Base-by-base conservation (phyloP, 2,329 filamentous ascomycete genomes). In the Nigrospora oryzae region DNA sequence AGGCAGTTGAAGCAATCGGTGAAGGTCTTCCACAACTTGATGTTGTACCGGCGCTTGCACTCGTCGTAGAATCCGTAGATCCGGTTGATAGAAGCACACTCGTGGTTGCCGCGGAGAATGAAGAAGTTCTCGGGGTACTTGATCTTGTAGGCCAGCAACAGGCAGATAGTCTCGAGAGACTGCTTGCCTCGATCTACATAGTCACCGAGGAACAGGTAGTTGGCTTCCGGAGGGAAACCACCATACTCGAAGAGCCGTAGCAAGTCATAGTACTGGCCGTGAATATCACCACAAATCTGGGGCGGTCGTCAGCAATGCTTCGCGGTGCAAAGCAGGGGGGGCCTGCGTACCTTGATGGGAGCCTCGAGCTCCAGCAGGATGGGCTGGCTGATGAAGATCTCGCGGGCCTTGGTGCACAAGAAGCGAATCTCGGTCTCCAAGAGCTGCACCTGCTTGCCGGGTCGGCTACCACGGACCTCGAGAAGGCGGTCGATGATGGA, bases 41-140 rank as follows among this genome's bases (percentile, higher is more conserved):
- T 95, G 71, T 97, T 98, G 75, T 95, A 97, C 57, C 91, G 81
- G 63, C 93, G 85, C 77, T 98, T 98, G 83, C 91, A 98, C 71
- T 98, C 91, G 63, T 98, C 93, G 75, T 98, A 98, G 75, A 98
- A 98, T 49, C 93, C 93, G 67, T 98, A 98, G 69, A 97, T 95
- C 63, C 93, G 89, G 75, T 95, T 98, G 76, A 98, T 95, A 43
- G 88, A 95, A 48, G 93, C 93, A 71, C 93, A 97, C 70, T 98
- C 93, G 76, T 98, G 93, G 76, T 98, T 98, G 52, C 93, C 93
- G 56, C 93, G 89, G 48, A 98, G 81, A 55, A 98, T 86, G 76
- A 98, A 98, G 74, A 98, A 97, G 75, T 98, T 98, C 73, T 98
- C 93, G 40, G 93, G 93, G 66, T 95, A 97, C 75, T 97, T 97